Evolutionary conservation across 352 stramenopile genomes (phyloP), one percentile per base, ranked within the genome.

Genomic region (Pythium dissimile): DNA sequence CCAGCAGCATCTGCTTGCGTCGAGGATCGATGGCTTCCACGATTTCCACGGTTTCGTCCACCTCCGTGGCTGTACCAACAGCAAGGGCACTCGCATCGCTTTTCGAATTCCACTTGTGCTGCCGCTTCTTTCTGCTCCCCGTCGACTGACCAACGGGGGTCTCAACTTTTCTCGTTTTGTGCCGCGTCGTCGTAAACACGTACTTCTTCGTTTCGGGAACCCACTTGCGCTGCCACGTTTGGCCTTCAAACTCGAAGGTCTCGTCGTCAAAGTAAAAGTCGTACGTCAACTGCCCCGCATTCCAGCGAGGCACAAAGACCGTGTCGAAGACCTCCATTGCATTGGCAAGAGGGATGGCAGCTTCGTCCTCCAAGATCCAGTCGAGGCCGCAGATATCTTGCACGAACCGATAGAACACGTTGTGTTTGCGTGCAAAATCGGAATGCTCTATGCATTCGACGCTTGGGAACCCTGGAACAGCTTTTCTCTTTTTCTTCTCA

Each of bases 191-290:
- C 20, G 51, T 61, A 44, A 72, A 84, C 0, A 60, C 21, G 28
- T 80, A 84, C 11, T 72, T 70, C 35, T 64, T 64, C 11, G 32
- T 48, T 2, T 57, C 11, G 1, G 51, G 27, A 23, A 75, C 39
- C 75, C 75, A 85, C 7, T 61, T 52, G 16, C 74, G 64, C 13
- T 63, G 41, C 67, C 68, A 85, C 9, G 56, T 23, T n/a, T 62
- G 47, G 2, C 69, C 66, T n/a, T 77, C 64, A 16, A 74, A 71
- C 27, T 68, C 54, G 27, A 85, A 85, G 11, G 37, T 56, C 27
- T 81, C 71, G 9, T 77, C 72, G 45, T 85, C 75, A 57, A 77
- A 83, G 44, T 81, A 83, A 45, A 81, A 83, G 24, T 85, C 75
- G 44, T 77, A 81, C 5, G 70, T 77, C 34, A 85, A 44, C 28